Evolutionary conservation across 805 yeast species (phyloP).

Genomic region (Sporopachydermia lactativora): DNA sequence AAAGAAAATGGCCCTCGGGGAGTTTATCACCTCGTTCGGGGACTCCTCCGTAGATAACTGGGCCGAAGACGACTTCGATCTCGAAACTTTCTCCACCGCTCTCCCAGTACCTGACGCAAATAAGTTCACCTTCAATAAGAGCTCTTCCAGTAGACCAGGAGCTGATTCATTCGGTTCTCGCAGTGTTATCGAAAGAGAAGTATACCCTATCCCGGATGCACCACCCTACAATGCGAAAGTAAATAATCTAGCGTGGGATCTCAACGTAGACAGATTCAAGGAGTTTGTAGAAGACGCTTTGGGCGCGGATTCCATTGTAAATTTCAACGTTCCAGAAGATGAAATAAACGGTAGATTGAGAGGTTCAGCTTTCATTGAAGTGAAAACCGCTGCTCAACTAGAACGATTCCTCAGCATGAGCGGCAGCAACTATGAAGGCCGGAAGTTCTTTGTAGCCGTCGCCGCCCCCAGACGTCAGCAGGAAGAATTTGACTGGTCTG

Average conservation of each 20-base stretch:
- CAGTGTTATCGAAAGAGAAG: slow-evolving; percentile 21
- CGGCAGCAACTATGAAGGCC: slow-evolving; percentile 59
- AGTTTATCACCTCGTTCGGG: not conserved
- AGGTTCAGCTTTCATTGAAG: slow-evolving; percentile 86
- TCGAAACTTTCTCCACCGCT: slow-evolving; percentile 12
- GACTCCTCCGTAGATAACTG: slow-evolving; percentile 36
- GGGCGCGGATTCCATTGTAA: slow-evolving; percentile 17
- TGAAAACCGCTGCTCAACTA: slow-evolving; percentile 66
- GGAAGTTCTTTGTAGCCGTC: slow-evolving; percentile 57
- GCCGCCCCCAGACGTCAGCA: slow-evolving; percentile 34
- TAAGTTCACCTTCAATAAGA: not conserved
- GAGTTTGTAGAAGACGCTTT: not conserved
- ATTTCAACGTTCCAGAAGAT: slow-evolving; percentile 65
- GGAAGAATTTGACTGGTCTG: slow-evolving; percentile 1
- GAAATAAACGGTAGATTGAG: slow-evolving; percentile 51
- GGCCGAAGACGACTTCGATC: slow-evolving; percentile 77
- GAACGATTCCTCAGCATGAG: slow-evolving; percentile 59
- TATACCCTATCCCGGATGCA: slow-evolving; percentile 76
- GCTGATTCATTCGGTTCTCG: not conserved
- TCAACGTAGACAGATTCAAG: slow-evolving; percentile 38
- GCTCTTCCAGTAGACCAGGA: not conserved
- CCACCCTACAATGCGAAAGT: slow-evolving; percentile 88
- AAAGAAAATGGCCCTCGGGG: slow-evolving; percentile 1
- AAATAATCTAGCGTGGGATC: slow-evolving; percentile 76
- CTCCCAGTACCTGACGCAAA: not conserved